Conservation (phyloP, 2,329 filamentous ascomycete species). For the Tolypocladium pustulatum region DNA sequence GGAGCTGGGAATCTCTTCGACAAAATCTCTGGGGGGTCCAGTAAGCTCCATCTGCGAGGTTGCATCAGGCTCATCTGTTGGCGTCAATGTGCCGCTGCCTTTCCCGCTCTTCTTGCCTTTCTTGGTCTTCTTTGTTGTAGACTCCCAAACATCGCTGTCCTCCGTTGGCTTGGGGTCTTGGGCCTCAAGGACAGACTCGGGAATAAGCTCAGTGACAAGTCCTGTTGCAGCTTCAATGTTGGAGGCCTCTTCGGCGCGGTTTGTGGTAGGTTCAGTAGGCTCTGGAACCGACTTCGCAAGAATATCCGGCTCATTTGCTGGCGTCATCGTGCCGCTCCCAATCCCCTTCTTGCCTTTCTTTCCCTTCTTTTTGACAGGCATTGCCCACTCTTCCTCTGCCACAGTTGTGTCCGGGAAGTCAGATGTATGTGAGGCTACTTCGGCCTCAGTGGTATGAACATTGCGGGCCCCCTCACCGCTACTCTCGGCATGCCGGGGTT, state of each 20-base stretch:
- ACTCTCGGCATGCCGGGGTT: not conserved
- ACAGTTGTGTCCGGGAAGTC: not conserved
- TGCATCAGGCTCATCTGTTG: not conserved
- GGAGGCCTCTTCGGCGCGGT: not conserved
- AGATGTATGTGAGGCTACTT: not conserved
- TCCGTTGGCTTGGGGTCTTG: not conserved
- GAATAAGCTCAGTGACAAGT: not conserved
- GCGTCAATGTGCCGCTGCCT: constrained; percentile 1
- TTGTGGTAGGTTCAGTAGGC: not conserved
- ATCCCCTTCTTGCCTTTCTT: constrained; percentile 26
- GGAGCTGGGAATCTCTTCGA: not conserved
- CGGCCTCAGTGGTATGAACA: not conserved
- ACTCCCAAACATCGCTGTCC: not conserved
- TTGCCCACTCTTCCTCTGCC: constrained; percentile 8
- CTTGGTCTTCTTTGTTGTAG: constrained; percentile 21
- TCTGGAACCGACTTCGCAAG: not conserved
- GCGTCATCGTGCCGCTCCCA: constrained; percentile 5
- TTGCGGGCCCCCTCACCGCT: not conserved
- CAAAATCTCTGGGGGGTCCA: not conserved
- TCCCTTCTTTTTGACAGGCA: constrained; percentile 17
- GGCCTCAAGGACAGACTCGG: not conserved
- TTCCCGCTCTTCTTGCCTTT: constrained; percentile 21
- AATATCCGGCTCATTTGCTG: not conserved
- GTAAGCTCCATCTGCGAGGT: not conserved
- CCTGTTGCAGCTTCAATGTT: not conserved